A percentile compares a stretch with the other conserved stretches of the same genome.
Conservation (phyloP, 1,284 basidiomycete species). For the Puccinia hordei region DNA sequence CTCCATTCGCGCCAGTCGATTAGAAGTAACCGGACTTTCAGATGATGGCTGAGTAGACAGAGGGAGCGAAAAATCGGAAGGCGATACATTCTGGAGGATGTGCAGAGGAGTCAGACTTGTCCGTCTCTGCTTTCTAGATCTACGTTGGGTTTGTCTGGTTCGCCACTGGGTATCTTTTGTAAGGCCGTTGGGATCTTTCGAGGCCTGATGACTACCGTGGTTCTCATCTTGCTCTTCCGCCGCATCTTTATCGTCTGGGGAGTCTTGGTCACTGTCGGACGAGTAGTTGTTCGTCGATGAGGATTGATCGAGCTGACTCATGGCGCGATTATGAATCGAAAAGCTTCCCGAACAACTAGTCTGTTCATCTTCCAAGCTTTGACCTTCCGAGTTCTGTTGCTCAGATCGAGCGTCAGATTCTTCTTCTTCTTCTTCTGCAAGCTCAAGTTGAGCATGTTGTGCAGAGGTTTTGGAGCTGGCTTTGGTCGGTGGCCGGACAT, state of each 20-base stretch:
- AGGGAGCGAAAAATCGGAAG: background rate
- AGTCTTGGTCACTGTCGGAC: background rate
- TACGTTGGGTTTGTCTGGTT: background rate
- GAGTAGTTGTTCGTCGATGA: background rate
- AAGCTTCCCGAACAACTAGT: background rate
- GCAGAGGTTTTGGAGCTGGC: background rate
- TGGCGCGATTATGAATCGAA: background rate
- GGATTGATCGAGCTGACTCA: background rate
- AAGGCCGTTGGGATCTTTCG: background rate
- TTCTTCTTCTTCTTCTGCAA: background rate
- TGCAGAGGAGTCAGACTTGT: conserved; percentile 2
- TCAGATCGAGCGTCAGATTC: conserved; percentile 22
- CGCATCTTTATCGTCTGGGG: background rate
- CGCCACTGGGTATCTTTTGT: background rate
- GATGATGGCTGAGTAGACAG: background rate
- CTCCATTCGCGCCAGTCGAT: background rate
- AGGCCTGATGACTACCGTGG: background rate
- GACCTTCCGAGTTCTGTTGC: background rate
- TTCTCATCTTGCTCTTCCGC: background rate
- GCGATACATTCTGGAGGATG: conserved; percentile 1
- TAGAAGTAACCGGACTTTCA: background rate
- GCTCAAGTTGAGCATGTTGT: background rate
- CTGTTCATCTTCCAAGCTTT: background rate
- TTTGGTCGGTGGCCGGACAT: background rate
- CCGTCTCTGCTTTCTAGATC: background rate